phyloP scores from a whole-genome alignment of 2,329 filamentous ascomycete species.

The Coniella lustricola region DNA sequence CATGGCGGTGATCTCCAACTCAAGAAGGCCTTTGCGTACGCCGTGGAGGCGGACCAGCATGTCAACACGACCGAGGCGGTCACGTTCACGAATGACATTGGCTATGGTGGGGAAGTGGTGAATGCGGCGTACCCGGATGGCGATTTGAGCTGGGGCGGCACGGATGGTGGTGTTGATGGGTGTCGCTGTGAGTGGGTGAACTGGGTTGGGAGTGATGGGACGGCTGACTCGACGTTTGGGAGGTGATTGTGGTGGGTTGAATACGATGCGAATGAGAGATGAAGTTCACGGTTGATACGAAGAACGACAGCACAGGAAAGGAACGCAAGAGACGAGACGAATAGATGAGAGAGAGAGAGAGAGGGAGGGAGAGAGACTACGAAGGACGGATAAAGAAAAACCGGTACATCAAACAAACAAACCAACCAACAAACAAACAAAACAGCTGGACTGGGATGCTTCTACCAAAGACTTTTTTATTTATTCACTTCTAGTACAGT shows the following conservation, averaged over 20 bases:
- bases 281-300: neutral
- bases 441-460: neutral
- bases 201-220: conserved; percentile 27
- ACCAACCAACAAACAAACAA: too few species aligned
- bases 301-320: neutral
- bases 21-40: conserved; percentile 50
- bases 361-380: neutral
- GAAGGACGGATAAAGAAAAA: too few species aligned
- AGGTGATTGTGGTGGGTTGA: too few species aligned
- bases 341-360: neutral
- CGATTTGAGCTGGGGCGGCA: conserved; percentile 47
- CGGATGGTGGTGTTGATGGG: conserved; percentile 57
- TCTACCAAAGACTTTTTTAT: neutral
- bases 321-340: neutral
- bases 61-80: conserved; percentile 37
- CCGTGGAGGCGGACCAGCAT: conserved; percentile 38
- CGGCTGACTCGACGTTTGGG: conserved; percentile 1
- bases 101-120: conserved; percentile 43
- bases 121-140: conserved; percentile 39
- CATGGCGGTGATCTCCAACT: conserved; percentile 48
- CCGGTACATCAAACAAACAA: too few species aligned
- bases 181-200: conserved; percentile 58
- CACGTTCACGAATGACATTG: conserved; percentile 43
- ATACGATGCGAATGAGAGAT: too few species aligned
- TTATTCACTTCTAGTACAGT: too few species aligned